A percentile compares a stretch with the other conserved stretches of the same genome.
Conservation (phyloP, 257 asterid species). For the Orobanche coerulescens region DNA sequence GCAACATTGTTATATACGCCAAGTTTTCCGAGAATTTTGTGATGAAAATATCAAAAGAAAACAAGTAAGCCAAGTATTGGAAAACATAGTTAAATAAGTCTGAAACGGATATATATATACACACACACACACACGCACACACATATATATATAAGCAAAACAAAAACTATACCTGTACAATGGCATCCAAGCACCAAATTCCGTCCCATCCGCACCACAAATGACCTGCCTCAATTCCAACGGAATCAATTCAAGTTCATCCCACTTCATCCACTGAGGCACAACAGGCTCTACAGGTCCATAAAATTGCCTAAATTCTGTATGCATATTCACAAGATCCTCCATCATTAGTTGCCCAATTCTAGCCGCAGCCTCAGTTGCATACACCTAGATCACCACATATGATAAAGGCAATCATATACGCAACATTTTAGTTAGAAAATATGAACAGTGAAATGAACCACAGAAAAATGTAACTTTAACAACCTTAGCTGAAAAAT, state of each 20-base stretch:
- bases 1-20: background rate
- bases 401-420: constrained; percentile 18
- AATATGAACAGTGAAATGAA: constrained; percentile 14
- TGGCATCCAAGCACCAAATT: constrained; percentile 74
- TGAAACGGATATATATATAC: background rate
- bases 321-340: constrained; percentile 75
- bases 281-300: constrained; percentile 49
- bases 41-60: background rate
- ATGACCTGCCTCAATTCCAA: constrained; percentile 39
- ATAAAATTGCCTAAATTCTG: constrained; percentile 59
- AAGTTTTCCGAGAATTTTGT: background rate
- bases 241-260: constrained; percentile 62
- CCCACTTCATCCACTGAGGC: constrained; percentile 86
- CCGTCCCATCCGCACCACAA: constrained; percentile 42
- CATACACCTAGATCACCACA: constrained; percentile 50
- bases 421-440: constrained; percentile 1
- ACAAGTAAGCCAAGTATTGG: background rate
- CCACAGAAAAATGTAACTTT: background rate
- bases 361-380: constrained; percentile 72
- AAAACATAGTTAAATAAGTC: background rate
- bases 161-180: constrained; percentile 48
- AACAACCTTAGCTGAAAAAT: constrained; percentile 67
- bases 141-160: background rate
- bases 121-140: background rate
- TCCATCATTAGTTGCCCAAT: constrained; percentile 77